These are phyloP conservation scores for Colletotrichum lini DNA, from an alignment of 2,329 filamentous ascomycete genomes.

Conservation along the genomic window DNA sequence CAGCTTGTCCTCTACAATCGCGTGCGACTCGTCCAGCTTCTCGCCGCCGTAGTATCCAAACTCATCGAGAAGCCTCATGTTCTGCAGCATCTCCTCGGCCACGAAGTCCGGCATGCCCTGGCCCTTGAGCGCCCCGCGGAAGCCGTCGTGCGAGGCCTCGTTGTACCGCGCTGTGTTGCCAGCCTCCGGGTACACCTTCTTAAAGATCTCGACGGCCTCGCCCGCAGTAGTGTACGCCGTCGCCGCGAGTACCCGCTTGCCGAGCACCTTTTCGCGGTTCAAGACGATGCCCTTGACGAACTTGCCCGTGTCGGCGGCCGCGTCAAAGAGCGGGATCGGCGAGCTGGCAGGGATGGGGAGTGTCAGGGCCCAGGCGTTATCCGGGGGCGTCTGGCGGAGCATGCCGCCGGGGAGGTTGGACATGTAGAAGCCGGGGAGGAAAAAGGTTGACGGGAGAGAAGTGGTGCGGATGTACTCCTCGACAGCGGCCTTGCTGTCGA, in stretches of 20 bases:
- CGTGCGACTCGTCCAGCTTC: slow-evolving; percentile 50
- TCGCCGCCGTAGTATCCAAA: slow-evolving; percentile 58
- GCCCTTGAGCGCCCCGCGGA: slow-evolving; percentile 52
- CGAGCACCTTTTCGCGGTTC: slow-evolving; percentile 45
- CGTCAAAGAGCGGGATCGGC: slow-evolving; percentile 54
- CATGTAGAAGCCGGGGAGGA: slow-evolving; percentile 69
- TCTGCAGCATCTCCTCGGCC: slow-evolving; percentile 58
- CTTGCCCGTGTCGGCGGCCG: slow-evolving; percentile 58
- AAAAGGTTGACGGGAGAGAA: slow-evolving; percentile 64
- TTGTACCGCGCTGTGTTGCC: slow-evolving; percentile 51
- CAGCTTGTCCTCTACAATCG: slow-evolving; percentile 54
- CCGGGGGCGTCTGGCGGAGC: slow-evolving; percentile 48
- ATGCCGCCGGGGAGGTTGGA: slow-evolving; percentile 58
- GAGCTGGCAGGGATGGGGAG: slow-evolving; percentile 49
- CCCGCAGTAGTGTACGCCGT: slow-evolving; percentile 54
- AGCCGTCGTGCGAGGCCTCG: slow-evolving; percentile 52
- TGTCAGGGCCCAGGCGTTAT: slow-evolving; percentile 51
- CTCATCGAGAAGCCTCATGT: slow-evolving; percentile 57
- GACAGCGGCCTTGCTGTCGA: slow-evolving; percentile 70
- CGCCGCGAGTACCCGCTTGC: slow-evolving; percentile 55
- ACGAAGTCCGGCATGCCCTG: slow-evolving; percentile 44
- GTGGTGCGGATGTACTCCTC: slow-evolving; percentile 67
- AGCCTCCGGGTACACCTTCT: slow-evolving; percentile 51
- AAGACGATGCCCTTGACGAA: slow-evolving; percentile 51
- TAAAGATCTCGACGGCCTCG: slow-evolving; percentile 49